Percentiles rank a stretch among this genome's conserved stretches.
These are phyloP conservation scores for Globisporangium middletonii DNA, from an alignment of 352 stramenopile species.

Conservation along the genomic window DNA sequence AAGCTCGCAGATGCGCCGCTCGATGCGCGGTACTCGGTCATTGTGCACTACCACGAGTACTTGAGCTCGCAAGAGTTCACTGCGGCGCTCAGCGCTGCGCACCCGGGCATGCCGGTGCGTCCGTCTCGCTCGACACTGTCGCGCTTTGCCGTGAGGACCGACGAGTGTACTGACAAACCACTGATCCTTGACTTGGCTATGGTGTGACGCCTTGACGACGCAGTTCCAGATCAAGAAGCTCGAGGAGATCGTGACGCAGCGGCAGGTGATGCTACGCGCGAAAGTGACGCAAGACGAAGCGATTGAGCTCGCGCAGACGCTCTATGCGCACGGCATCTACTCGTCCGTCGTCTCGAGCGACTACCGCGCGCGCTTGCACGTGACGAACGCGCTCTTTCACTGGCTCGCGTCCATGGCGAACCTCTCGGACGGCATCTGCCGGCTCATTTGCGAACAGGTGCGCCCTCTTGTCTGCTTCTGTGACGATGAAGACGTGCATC, in stretches of 20 bases:
- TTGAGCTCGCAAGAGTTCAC: slow-evolving; percentile 85
- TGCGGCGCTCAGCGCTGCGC: slow-evolving; percentile 57
- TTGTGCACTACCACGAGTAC: slow-evolving; percentile 93
- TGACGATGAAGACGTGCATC: not conserved
- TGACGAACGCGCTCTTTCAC: slow-evolving; percentile 68
- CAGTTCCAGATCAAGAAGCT: slow-evolving; percentile 85
- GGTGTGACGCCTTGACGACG: not conserved
- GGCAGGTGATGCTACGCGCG: slow-evolving; percentile 62
- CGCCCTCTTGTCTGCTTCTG: not conserved
- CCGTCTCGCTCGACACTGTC: not conserved
- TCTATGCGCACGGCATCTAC: slow-evolving; percentile 67
- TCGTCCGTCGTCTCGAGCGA: slow-evolving; percentile 75
- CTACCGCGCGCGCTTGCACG: slow-evolving; percentile 59
- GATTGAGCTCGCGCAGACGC: slow-evolving; percentile 56
- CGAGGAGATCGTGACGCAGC: slow-evolving; percentile 64
- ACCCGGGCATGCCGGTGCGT: slow-evolving; percentile 59
- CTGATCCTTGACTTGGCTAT: too few species aligned
- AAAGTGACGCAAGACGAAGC: slow-evolving; percentile 67
- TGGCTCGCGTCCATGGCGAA: slow-evolving; percentile 80
- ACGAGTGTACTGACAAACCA: not conserved
- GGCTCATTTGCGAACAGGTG: slow-evolving; percentile 79
- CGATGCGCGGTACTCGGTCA: slow-evolving; percentile 79
- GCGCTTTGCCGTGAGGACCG: not conserved
- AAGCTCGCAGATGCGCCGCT: slow-evolving; percentile 43
- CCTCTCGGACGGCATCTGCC: slow-evolving; percentile 72